Evolutionary conservation across 2,329 filamentous ascomycete genomes (phyloP).

Genomic region (Pseudogymnoascus sp.): DNA sequence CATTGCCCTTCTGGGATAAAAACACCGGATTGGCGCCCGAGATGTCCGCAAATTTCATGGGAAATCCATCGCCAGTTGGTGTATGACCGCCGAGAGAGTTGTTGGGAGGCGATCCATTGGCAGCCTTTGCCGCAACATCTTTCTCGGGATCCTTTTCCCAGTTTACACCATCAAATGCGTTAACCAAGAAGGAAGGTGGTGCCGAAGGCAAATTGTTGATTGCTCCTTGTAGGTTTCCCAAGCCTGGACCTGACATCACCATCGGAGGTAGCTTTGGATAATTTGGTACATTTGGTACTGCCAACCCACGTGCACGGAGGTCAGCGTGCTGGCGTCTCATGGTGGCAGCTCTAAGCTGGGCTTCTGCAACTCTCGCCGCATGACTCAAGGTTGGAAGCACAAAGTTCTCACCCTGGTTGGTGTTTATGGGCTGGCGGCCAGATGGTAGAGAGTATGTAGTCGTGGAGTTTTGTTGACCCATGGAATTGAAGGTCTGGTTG

Average conservation of each 20-base stretch:
- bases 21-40: neutral
- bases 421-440: neutral
- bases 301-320: neutral
- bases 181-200: neutral
- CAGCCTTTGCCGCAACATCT: neutral
- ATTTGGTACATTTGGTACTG: neutral
- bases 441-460: neutral
- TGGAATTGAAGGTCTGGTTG: neutral
- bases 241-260: neutral
- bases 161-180: neutral
- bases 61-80: neutral
- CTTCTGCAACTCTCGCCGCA: neutral
- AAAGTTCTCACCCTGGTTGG: neutral
- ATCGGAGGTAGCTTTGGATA: neutral
- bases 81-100: neutral
- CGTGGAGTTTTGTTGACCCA: neutral
- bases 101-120: neutral
- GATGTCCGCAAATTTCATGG: neutral
- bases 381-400: neutral
- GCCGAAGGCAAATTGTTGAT: neutral
- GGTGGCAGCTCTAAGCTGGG: slow-evolving; percentile 4
- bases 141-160: neutral
- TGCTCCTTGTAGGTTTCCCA: neutral
- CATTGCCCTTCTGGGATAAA: neutral
- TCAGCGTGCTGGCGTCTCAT: slow-evolving; percentile 7